A percentile compares a stretch with the other conserved stretches of the same genome.
phyloP scores from a whole-genome alignment of 176 grass and related monocot genomes.

The Olyra latifolia region DNA sequence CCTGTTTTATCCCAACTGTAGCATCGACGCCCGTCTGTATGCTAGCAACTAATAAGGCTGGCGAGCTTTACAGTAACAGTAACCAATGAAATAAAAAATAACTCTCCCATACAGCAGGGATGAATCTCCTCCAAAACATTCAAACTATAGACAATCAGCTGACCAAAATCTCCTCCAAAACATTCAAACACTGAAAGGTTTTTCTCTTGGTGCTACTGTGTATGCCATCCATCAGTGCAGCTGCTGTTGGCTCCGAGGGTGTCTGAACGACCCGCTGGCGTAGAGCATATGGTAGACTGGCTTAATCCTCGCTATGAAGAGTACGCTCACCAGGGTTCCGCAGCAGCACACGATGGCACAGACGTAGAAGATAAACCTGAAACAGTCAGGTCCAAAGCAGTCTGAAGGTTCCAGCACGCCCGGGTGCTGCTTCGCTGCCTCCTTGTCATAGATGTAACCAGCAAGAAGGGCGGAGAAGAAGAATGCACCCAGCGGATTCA shows the following conservation, averaged over 20 bases:
- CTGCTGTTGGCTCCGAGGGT: constrained; percentile 65
- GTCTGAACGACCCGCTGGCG: constrained; percentile 67
- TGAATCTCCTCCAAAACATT: not conserved
- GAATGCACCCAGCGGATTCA: constrained; percentile 83
- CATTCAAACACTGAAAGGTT: not conserved
- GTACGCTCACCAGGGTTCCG: constrained; percentile 54
- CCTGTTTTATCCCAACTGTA: not conserved
- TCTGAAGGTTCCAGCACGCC: constrained; percentile 38
- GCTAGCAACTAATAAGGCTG: not conserved
- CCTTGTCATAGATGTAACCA: constrained; percentile 85
- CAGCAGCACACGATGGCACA: constrained; percentile 66
- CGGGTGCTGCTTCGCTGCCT: constrained; percentile 69
- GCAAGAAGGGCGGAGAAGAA: constrained; percentile 86
- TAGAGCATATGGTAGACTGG: constrained; percentile 95
- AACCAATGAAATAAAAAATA: constrained; percentile 12
- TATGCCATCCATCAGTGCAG: constrained; percentile 46
- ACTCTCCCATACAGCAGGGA: not conserved
- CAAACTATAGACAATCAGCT: not conserved
- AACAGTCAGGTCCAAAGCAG: constrained; percentile 81
- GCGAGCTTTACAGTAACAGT: constrained; percentile 6
- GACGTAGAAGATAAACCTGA: constrained; percentile 71
- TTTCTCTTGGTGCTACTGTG: not conserved
- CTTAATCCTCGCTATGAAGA: constrained; percentile 73
- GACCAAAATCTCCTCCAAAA: not conserved
- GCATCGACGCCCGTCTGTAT: not conserved